Base-by-base conservation (phyloP, 352 stramenopile genomes). In the Phytophthora cryptogea region DNA sequence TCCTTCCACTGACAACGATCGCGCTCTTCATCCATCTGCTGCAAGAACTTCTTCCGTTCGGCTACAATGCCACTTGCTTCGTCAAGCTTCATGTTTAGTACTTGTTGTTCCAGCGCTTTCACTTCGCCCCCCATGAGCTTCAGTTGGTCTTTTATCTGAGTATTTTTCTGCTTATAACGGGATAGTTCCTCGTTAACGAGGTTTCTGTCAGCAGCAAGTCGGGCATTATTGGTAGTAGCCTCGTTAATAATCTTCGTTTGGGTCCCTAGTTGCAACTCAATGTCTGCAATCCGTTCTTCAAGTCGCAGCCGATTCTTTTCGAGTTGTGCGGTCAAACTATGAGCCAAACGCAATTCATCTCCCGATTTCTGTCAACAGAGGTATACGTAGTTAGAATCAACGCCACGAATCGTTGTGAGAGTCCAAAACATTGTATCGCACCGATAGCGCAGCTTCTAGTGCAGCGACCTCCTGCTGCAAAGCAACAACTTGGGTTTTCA, bases 1-100 rank as follows among this genome's bases (percentile, higher is more conserved):
- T 92, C 81, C 31, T 84, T 76, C 67, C 69, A 86, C 4, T 77
- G 72, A 3, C 60, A 86, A 8, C 74, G 55, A 20, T 77, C 65
- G 0, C 73, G 79, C 31, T 89, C 78, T 5, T 79, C 68, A 35
- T 92, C 78, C 8, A 89, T 59, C 2, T 68, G 37, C 8, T 77
- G 52, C 48, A 89, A 67, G 27, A 86, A 68, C 30, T 69, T 74
- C 30, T 83, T 83, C n/a, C 78, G 54, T 37, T 87, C 82, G 2
- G 69, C 53, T 13, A 86, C 71, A 5, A 92, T 59, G 0, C 66
- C 70, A 43, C 68, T 89, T 2, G 76, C 78, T 47, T 89, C 80
- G 0, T 72, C 51, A 27, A 89, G 63, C 33, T 88, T 88, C 47
- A 88, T 54, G 0, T 65, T 54, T n/a, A 89, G 31, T 6, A 89